Conservation (phyloP, 768 basidiomycete genomes). For the Macrolepiota dolichaula region DNA sequence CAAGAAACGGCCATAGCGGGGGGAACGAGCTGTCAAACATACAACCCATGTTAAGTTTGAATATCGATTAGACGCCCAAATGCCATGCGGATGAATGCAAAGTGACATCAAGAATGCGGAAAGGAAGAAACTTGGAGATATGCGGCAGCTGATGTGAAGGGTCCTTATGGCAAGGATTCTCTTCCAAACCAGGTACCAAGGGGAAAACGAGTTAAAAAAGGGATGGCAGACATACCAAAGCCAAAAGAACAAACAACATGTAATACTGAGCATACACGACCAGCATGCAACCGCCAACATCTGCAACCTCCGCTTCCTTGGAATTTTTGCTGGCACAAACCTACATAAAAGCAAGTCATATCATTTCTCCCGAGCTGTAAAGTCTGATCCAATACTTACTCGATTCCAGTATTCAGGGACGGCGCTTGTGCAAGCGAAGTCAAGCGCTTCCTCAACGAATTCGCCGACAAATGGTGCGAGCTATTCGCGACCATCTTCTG, state of each 20-base stretch:
- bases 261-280: constrained; percentile 77
- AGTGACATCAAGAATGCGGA: not conserved
- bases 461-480: constrained; percentile 54
- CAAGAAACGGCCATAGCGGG: constrained; percentile 80
- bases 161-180: too few relatives aligned
- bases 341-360: constrained; percentile 29
- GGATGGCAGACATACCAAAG: constrained; percentile 61
- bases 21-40: constrained; percentile 69
- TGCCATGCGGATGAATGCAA: not conserved
- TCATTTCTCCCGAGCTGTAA: too few relatives aligned
- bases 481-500: constrained; percentile 1
- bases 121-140: not conserved
- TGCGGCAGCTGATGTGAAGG: too few relatives aligned
- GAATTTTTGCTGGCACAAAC: constrained; percentile 86
- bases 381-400: constrained; percentile 42
- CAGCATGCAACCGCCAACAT: constrained; percentile 86
- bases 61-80: not conserved
- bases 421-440: constrained; percentile 60
- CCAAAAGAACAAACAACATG: constrained; percentile 66
- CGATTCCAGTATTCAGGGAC: constrained; percentile 66
- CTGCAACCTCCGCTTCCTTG: constrained; percentile 82
- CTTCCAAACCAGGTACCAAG: too few relatives aligned
- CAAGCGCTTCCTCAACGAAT: constrained; percentile 58
- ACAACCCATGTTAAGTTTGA: not conserved
- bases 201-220: not conserved